Base-by-base conservation (phyloP, 352 stramenopile genomes). In the Pythium guiyangense region DNA sequence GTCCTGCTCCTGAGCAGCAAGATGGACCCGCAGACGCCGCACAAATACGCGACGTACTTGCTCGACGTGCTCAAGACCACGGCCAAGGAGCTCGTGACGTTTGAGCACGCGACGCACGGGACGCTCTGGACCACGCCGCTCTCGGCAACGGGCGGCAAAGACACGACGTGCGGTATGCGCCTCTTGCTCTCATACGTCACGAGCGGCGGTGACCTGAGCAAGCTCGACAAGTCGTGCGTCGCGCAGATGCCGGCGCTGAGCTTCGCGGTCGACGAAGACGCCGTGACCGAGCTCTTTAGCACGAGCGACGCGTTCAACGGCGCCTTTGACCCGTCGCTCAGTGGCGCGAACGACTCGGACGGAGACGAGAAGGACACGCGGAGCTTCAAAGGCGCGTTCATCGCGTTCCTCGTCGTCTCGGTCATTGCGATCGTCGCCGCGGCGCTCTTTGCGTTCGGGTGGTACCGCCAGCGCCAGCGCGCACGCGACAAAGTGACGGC, bases 221-320 rank as follows among this genome's bases (percentile, higher is more conserved):
- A 35, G n/a, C 37, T 86, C 25, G 74, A 86, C 59, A 69, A 60
- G 18, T 71, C 73, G 1, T 88, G 77, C 52, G 59, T 84, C 26
- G 37, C 20, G 25, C 42, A 31, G 14, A 69, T 84, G 60, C 62
- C 68, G 10, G 40, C 45, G 9, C 59, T 83, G 31, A 70, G 27
- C 49, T 66, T 83, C 15, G 66, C 51, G 3, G 27, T 73, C 4
- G 39, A 52, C 34, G 43, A 52, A 6, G 27, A 31, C 43, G 40
- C 39, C 25, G 5, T 11, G 6, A 1, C 22, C 11, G 50, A 44
- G 0, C 69, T 52, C 15, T 39, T 52, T 14, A 39, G 27, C 29
- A 52, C 26, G 37, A 15, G 15, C 4, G 48, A 52, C 27, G 20
- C 48, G 27, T 52, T 29, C 20, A 27, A 52, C 48, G 48, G 48